Evolutionary conservation across 1,139 yeast genomes (phyloP), one percentile per base, ranked within the genome.

Genomic region (Geotrichum reessii): DNA sequence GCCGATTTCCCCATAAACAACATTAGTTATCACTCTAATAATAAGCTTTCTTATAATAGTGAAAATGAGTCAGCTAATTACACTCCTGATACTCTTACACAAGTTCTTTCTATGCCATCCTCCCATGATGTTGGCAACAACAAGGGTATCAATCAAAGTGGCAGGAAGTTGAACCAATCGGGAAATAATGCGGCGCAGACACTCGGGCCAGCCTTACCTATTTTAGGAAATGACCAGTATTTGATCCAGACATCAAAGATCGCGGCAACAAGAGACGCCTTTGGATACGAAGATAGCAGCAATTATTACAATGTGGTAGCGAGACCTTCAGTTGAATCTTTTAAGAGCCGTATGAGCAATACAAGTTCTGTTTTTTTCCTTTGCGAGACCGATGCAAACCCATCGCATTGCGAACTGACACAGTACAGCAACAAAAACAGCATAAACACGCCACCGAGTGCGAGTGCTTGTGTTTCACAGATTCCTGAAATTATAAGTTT

Each of bases 401-500:
- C n/a, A 8, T 17, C 17, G 44, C 44, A 17, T 17, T 2, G 21
- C 7, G 21, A 37, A n/a, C 44, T 37, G 44, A 37, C 19, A 17
- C 9, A 9, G 9, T 37, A 37, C 44, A 33, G n/a, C 42, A 12
- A 12, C 42, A 33, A 9, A n/a, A 37, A 12, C 21, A 37, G 44
- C 44, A 12, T 37, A 9, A n/a, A 7, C 19, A n/a, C 19, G 21
- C 19, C 44, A 19, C 44, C 44, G 44, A 17, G 44, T 1, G 44
- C 44, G 17, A n/a, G 17, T 7, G 7, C 21, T 8, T 17, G 44
- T 2, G 14, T 50, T 21, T 27, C 53, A 14, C 44, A 48, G 19
- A 83, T 86, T 21, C 96, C 97, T 0, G 97, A 91, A 70, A 85
- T 91, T 58, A 76, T 90, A 21, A 73, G 78, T 63, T 76, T 78